A percentile compares a stretch with the other conserved stretches of the same genome.
Evolutionary conservation across 441 rosid genomes (phyloP).

Genomic region (Erodium trifolium): DNA sequence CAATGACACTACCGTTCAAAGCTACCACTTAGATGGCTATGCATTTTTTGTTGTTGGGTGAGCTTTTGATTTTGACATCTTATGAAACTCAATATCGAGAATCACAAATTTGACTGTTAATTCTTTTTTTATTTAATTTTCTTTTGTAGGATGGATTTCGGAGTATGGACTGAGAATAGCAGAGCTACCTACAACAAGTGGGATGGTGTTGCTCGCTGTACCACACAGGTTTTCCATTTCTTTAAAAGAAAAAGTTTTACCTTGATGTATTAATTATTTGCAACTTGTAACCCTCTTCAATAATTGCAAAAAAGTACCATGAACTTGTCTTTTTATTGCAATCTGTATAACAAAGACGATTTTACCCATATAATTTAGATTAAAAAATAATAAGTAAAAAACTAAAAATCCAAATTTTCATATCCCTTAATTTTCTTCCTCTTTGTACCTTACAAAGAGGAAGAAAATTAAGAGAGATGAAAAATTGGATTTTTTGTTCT

Average conservation of each 20-base stretch:
- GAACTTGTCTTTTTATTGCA: no score
- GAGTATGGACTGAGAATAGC: conserved; percentile 28
- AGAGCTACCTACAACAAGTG: conserved; percentile 50
- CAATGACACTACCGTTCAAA: conserved; percentile 46
- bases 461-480: no score
- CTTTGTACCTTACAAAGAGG: no score
- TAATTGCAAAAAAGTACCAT: no score
- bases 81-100: not conserved
- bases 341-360: no score
- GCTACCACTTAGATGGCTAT: conserved; percentile 63
- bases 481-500: no score
- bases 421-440: no score
- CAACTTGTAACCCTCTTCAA: no score
- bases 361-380: no score
- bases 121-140: not conserved
- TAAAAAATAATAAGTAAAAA: no score
- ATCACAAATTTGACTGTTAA: not conserved
- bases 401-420: no score
- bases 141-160: conserved; percentile 38
- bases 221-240: conserved; percentile 37
- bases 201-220: conserved; percentile 54
- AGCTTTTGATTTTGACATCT: conserved; percentile 9
- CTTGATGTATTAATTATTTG: no score
- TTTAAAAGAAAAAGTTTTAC: not conserved
- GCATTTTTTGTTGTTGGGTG: conserved; percentile 69